These are phyloP conservation scores for Solanum etuberosum DNA, from an alignment of 257 asterid species.

Conservation along the genomic window DNA sequence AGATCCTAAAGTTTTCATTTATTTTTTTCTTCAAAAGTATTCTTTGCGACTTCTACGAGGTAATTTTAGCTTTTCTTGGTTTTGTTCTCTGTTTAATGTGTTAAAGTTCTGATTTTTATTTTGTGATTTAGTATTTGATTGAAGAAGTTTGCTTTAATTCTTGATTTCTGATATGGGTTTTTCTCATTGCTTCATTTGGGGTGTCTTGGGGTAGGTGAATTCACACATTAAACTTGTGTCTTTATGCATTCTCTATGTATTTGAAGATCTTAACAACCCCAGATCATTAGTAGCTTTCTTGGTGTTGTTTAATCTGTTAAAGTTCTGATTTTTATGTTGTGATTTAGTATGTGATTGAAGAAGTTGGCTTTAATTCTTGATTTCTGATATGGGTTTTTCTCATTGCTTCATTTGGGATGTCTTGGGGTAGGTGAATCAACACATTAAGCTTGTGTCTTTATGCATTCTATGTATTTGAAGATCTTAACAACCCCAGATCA, in stretches of 20 bases:
- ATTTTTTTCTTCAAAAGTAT: not conserved
- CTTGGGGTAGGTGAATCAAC: not conserved
- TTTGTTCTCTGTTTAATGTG: not conserved
- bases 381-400: not conserved
- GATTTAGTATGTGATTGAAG: not conserved
- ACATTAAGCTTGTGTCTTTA: not conserved
- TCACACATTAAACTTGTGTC: not conserved
- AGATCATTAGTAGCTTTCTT: not conserved
- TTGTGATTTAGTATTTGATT: not conserved
- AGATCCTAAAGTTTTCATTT: not conserved
- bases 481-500: not conserved
- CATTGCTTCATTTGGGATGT: not conserved
- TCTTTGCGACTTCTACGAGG: slow-evolving; percentile 6
- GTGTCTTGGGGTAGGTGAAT: not conserved
- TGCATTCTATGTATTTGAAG: not conserved
- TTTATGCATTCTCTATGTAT: not conserved
- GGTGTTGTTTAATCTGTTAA: not conserved
- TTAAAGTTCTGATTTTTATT: not conserved
- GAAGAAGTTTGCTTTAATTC: not conserved
- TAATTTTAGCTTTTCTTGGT: not conserved
- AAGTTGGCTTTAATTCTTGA: not conserved
- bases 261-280: not conserved
- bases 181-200: not conserved
- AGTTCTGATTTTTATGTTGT: not conserved
- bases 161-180: not conserved